Percentiles rank a stretch among this genome's conserved stretches.
These are phyloP conservation scores for Fusarium sublunatum DNA, from an alignment of 2,329 filamentous ascomycete genomes.

Conservation along the genomic window DNA sequence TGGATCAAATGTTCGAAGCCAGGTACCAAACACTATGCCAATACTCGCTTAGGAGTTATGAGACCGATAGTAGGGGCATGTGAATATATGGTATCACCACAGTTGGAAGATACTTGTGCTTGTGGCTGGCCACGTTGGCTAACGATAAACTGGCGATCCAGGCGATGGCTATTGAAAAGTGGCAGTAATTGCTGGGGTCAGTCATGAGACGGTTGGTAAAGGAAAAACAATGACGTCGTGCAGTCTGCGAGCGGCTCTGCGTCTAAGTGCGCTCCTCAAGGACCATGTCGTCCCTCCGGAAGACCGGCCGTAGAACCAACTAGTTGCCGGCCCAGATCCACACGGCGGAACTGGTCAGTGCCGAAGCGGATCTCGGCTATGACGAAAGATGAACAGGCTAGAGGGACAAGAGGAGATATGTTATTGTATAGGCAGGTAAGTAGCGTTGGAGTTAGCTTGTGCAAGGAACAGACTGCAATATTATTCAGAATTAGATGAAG, in stretches of 20 bases:
- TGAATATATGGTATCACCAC: slow-evolving; percentile 25
- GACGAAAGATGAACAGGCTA: too few species aligned
- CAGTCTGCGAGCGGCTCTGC: background rate
- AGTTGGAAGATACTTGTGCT: slow-evolving; percentile 16
- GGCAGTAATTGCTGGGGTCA: slow-evolving; percentile 9
- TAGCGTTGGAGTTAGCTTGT: background rate
- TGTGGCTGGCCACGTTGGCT: slow-evolving; percentile 19
- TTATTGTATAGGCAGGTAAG: background rate
- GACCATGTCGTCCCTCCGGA: slow-evolving; percentile 4
- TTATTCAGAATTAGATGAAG: background rate
- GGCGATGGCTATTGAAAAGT: slow-evolving; percentile 40
- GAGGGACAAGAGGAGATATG: background rate
- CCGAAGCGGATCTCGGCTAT: background rate
- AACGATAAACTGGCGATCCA: slow-evolving; percentile 34
- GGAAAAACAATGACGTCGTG: background rate
- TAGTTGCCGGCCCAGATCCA: slow-evolving; percentile 12
- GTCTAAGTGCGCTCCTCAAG: slow-evolving; percentile 6
- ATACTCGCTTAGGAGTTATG: slow-evolving; percentile 6
- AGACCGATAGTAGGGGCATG: slow-evolving; percentile 35
- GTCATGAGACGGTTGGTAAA: background rate
- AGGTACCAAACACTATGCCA: too few species aligned
- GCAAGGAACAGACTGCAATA: background rate
- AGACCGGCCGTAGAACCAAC: slow-evolving; percentile 8
- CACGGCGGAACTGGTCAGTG: slow-evolving; percentile 3
- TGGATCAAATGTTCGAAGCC: too few species aligned